Evolutionary conservation across 805 yeast genomes (phyloP), one percentile per base, ranked within the genome.

Genomic region (Nakazawaea anatomiae): DNA sequence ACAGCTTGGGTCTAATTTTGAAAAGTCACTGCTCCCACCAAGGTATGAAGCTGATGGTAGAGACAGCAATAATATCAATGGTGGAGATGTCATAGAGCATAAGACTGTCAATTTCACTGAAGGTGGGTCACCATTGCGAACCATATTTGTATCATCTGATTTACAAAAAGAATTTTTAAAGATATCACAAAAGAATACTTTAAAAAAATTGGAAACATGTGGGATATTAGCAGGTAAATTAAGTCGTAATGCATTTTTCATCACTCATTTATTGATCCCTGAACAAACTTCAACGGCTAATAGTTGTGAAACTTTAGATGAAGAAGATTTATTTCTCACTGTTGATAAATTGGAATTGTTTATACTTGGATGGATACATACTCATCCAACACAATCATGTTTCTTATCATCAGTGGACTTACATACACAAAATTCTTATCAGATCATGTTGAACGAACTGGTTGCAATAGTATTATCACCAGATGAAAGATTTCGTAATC

Each of bases 331-430:
- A 53, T 82, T 82, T 57, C 79, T 76, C 42, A 77, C 69, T 55
- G 73, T 82, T 42, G 87, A 82, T 58, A 56, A 65, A 34, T 68
- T 76, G 48, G 84, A 79, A 53, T 63, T 83, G 43, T 81, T 83
- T 57, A 76, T 83, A n/a, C 67, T 83, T 2, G 89, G 89, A 3
- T 83, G 89, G 89, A 83, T 83, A 48, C 89, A 83, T 61, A 83
- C 88, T 8, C 89, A 83, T 60, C 89, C 89, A 5, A 79, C 87
- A 9, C 89, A 83, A 60, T 70, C 85, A n/a, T 83, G 89, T 55
- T 83, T 83, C 60, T 63, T 83, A 62, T 78, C 85, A 10, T 79
- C 86, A 0, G 78, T 83, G 44, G 89, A 83, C 58, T 64, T 83
- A 48, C 89, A 83, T 63, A 83, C 88, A 2, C 88, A 83, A 54